Evolutionary conservation across 139 green algal species (phyloP).

Genomic region (Haematococcus sp.): DNA sequence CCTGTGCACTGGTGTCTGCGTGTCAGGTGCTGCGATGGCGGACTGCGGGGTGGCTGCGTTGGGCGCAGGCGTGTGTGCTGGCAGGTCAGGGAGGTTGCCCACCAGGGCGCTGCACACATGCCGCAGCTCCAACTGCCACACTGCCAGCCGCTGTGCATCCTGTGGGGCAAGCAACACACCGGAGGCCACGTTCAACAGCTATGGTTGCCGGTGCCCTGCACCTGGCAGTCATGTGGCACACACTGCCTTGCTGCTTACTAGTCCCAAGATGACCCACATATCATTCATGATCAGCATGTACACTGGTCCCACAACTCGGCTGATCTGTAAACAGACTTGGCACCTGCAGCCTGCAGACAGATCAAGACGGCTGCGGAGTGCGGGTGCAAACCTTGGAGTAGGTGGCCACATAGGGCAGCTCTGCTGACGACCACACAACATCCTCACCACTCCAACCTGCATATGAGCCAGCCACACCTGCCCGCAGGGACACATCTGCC

Average conservation of each 20-base stretch:
- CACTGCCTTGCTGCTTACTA: not conserved
- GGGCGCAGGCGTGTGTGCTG: constrained; percentile 17
- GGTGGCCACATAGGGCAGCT: constrained; percentile 58
- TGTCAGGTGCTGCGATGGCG: not conserved
- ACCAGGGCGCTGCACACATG: constrained; percentile 6
- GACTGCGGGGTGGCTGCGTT: constrained; percentile 5
- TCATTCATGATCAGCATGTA: not conserved
- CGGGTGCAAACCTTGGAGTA: constrained; percentile 42
- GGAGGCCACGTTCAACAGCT: not conserved
- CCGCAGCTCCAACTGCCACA: constrained; percentile 31
- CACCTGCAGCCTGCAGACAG: not conserved
- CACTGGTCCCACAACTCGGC: no score
- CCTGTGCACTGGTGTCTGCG: not conserved
- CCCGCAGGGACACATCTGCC: constrained; percentile 32
- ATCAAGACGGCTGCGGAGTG: not conserved
- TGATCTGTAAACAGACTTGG: not conserved
- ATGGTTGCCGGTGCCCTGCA: not conserved
- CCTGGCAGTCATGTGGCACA: no score
- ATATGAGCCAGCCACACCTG: constrained; percentile 15
- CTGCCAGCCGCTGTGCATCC: constrained; percentile 29
- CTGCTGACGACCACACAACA: constrained; percentile 55
- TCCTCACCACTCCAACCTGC: constrained; percentile 44
- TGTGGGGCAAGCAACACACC: no score
- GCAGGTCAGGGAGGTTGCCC: constrained; percentile 39
- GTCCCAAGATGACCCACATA: not conserved